Evolutionary conservation across 768 basidiomycete genomes (phyloP).

Genomic region (Macrocybe gigantea): DNA sequence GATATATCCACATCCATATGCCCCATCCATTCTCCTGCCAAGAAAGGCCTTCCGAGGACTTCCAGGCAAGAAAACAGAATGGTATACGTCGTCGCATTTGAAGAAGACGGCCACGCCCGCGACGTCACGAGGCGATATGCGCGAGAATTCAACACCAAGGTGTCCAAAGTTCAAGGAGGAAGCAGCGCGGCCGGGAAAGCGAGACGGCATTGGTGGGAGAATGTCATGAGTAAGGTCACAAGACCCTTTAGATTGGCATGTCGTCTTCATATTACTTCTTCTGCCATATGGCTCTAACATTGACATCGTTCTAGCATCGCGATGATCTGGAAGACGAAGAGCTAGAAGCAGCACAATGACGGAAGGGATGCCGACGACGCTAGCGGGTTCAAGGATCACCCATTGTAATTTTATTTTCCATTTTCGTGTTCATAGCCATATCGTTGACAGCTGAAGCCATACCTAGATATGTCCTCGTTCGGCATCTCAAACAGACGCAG

Average conservation of each 20-base stretch:
- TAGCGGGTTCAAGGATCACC: slow-evolving; percentile 96
- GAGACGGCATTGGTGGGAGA: slow-evolving; percentile 83
- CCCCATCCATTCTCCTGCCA: slow-evolving; percentile 5
- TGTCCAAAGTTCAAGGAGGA: slow-evolving; percentile 71
- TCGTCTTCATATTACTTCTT: slow-evolving; percentile 9
- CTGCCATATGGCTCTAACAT: not conserved
- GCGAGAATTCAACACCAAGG: slow-evolving; percentile 70
- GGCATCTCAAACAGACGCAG: slow-evolving; percentile 86
- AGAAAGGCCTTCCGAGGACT: not conserved
- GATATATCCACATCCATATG: slow-evolving; percentile 15
- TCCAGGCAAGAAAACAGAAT: slow-evolving; percentile 65
- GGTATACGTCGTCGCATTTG: slow-evolving; percentile 89
- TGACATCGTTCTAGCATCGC: slow-evolving; percentile 51
- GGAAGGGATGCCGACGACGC: slow-evolving; percentile 90
- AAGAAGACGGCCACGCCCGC: slow-evolving; percentile 89
- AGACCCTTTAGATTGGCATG: slow-evolving; percentile 81
- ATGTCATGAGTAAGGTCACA: slow-evolving; percentile 52
- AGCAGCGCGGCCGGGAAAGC: slow-evolving; percentile 46
- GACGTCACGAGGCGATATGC: slow-evolving; percentile 93
- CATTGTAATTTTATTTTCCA: slow-evolving; percentile 45
- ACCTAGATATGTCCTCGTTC: slow-evolving; percentile 71
- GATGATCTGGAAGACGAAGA: slow-evolving; percentile 94
- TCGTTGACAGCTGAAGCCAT: not conserved
- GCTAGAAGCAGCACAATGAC: slow-evolving; percentile 68
- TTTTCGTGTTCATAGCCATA: not conserved